These are phyloP conservation scores for Fusarium acutatum DNA, from an alignment of 2,329 filamentous ascomycete genomes.

Conservation along the genomic window DNA sequence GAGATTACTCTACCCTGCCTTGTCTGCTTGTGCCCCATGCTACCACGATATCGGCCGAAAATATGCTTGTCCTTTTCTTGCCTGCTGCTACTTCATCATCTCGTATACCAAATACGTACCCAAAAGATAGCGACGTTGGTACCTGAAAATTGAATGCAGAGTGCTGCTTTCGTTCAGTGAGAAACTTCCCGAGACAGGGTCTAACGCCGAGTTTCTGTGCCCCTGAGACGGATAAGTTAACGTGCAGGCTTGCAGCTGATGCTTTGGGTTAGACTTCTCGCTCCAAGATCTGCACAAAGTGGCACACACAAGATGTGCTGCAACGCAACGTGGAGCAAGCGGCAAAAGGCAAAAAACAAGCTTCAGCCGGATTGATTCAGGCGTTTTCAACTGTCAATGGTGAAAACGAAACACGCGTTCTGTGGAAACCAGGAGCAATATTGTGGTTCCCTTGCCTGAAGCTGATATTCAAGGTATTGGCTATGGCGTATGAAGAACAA, in stretches of 20 bases:
- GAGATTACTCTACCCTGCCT: conserved; percentile 11
- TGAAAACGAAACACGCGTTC: conserved; percentile 25
- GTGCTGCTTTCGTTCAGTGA: neutral
- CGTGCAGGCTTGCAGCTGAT: neutral
- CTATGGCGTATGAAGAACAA: neutral
- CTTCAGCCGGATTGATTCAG: conserved; percentile 13
- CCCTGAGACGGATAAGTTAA: conserved; percentile 23
- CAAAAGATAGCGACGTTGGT: neutral
- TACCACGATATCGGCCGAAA: conserved; percentile 18
- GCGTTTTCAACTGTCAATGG: neutral
- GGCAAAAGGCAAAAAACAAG: conserved; percentile 21
- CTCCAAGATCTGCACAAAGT: conserved; percentile 21
- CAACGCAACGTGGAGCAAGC: conserved; percentile 31
- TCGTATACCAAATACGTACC: neutral
- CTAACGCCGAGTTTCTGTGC: conserved; percentile 5
- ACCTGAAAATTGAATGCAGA: neutral
- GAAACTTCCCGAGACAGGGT: conserved; percentile 5
- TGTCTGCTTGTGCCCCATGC: neutral
- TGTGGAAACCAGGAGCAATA: neutral
- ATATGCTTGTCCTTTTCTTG: conserved; percentile 23
- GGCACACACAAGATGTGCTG: conserved; percentile 7
- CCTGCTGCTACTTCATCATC: conserved; percentile 4
- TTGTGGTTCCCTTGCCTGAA: conserved; percentile 1
- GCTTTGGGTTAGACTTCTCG: conserved; percentile 5
- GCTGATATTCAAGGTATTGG: neutral